A percentile compares a stretch with the other conserved stretches of the same genome.
phyloP scores from a whole-genome alignment of 169 alveolate genomes.

The Eimeria acervulina region DNA sequence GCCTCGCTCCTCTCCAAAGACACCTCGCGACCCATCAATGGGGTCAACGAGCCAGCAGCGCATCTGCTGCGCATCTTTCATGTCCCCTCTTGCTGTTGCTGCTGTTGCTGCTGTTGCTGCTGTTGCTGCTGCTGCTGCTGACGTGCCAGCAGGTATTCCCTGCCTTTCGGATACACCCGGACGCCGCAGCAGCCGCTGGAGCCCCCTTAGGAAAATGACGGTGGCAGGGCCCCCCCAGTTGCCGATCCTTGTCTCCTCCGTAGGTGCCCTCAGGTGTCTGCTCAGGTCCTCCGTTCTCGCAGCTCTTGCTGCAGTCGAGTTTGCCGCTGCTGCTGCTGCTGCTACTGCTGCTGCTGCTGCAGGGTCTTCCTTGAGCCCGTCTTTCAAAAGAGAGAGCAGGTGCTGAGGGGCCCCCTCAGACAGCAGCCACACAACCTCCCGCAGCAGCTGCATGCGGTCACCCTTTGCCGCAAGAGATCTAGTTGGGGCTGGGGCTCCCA shows the following conservation, averaged over 20 bases:
- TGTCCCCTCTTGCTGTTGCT: conserved; percentile 10
- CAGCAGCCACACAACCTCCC: conserved; percentile 67
- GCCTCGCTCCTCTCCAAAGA: conserved; percentile 30
- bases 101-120: conserved; percentile 19
- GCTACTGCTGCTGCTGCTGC: conserved; percentile 30
- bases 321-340: conserved; percentile 16
- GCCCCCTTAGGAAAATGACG: conserved; percentile 10
- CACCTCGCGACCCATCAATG: conserved; percentile 40
- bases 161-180: not conserved
- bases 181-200: conserved; percentile 66
- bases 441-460: not conserved
- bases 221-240: conserved; percentile 30
- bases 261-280: not conserved
- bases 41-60: conserved; percentile 57
- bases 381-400: not conserved
- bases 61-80: not conserved
- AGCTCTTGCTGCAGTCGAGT: not conserved
- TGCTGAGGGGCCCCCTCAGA: conserved; percentile 49
- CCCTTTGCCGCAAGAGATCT: not conserved
- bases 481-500: not conserved
- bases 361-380: not conserved
- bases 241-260: not conserved
- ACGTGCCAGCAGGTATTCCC: not conserved
- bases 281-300: not conserved
- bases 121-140: conserved; percentile 31